phyloP scores from a whole-genome alignment of 148 eudicot species.

The Beta vulgaris region DNA sequence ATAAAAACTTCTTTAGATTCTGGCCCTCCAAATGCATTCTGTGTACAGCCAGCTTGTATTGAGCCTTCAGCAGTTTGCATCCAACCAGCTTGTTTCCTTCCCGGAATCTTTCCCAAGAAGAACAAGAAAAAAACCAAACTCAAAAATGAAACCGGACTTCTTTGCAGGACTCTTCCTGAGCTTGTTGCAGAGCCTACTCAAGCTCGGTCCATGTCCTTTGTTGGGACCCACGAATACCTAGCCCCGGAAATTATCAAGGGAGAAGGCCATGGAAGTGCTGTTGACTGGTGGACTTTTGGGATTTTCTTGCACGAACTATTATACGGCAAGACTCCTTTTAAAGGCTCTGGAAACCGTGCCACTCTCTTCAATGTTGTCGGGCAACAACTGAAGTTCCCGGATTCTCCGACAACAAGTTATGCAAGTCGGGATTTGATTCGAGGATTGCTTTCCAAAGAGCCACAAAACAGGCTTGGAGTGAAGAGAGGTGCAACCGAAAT shows the following conservation, averaged over 20 bases:
- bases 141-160: slow-evolving; percentile 35
- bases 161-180: slow-evolving; percentile 45
- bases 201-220: slow-evolving; percentile 86
- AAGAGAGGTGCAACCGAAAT: slow-evolving; percentile 85
- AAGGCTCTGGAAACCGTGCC: slow-evolving; percentile 84
- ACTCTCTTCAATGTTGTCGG: slow-evolving; percentile 81
- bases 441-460: slow-evolving; percentile 72
- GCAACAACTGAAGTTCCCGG: slow-evolving; percentile 69
- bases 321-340: slow-evolving; percentile 80
- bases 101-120: slow-evolving; percentile 56
- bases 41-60: slow-evolving; percentile 69
- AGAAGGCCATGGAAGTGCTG: slow-evolving; percentile 91
- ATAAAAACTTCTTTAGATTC: slow-evolving; percentile 40
- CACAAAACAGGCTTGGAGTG: slow-evolving; percentile 70
- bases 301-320: slow-evolving; percentile 69
- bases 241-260: slow-evolving; percentile 87
- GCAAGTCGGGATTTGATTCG: slow-evolving; percentile 67
- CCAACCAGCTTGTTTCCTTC: slow-evolving; percentile 75
- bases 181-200: slow-evolving; percentile 75
- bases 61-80: slow-evolving; percentile 67
- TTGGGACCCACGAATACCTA: slow-evolving; percentile 78
- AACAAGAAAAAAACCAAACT: slow-evolving; percentile 52
- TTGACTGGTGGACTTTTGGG: slow-evolving; percentile 94
- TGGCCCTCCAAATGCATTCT: slow-evolving; percentile 53
- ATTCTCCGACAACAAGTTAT: slow-evolving; percentile 65